Evolutionary conservation across 768 basidiomycete genomes (phyloP), one percentile per base, ranked within the genome.

Genomic region (Boletus fagicola): DNA sequence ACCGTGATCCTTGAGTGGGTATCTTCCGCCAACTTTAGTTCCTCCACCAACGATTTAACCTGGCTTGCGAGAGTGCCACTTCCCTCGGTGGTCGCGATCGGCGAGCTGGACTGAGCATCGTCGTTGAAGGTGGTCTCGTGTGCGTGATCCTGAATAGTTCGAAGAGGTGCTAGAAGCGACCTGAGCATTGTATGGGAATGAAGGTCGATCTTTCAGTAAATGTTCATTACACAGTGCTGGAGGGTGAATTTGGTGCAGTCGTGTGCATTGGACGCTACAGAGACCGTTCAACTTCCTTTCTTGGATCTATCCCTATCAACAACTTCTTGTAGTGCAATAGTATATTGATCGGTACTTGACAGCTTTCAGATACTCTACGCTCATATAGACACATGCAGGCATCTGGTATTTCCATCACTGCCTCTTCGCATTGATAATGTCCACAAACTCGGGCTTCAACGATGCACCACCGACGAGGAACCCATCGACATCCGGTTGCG

Each of bases 381-480:
- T 6, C 24, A 36, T 12, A 13, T 40, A n/a, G 4, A 38, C 26
- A n/a, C 40, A 10, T 5, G 13, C 35, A 3, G n/a, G 12, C 16
- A 39, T 42, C 42, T 39, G 12, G 28, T 48, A 39, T 47, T 36
- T 51, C 53, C 15, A 33, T 57, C 58, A 72, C 35, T 62, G 20
- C 62, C 67, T 76, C 63, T 73, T 86, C 38, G 81, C 79, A 66
- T 94, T 95, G 80, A 95, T 85, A 69, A 97, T 96, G 58, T 95
- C 79, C 47, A 90, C 85, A 66, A 98, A 97, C 75, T 98, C 95
- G 40, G 95, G 94, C 78, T 98, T 99, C 75, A 99, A 83, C 16
- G 95, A 98, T 35, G 96, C 96, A 26, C 96, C 95, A 26, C 95
- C 96, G 39, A 98, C 96, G 62, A 98, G 86, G 88, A 98, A 98